Base-by-base conservation (phyloP, 2,329 filamentous ascomycete species). In the Aspergillus fischeri region DNA sequence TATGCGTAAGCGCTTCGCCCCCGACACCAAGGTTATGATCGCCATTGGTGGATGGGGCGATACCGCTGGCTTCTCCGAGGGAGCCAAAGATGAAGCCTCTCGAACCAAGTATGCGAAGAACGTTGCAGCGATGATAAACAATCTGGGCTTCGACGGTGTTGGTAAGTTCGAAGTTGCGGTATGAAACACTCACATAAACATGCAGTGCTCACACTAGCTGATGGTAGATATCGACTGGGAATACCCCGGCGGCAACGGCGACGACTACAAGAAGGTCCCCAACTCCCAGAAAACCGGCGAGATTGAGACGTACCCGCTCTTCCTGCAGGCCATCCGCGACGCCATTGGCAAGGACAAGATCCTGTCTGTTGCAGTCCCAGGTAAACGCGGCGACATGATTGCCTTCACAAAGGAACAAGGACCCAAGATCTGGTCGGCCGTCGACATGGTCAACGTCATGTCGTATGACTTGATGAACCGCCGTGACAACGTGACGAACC, bases 21-120 rank as follows among this genome's bases (percentile, higher is more conserved):
- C 79, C 0, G 77, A 77, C 27, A 86, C 86, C 21, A 86, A 88
- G 63, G 73, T 91, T 24, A 81, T 88, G 75, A 80, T 91, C 41
- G 87, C 89, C 21, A 84, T 92, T 60, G 89, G 89, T 10, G 89
- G 88, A 53, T 92, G 89, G 88, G 88, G 87, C 0, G 86, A 90
- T 58, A 86, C 82, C 0, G 69, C 72, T 6, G 88, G 87, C 0
- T 91, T 90, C 65, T 80, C 81, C 0, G 70, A 45, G 1, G 87
- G 81, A 0, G 83, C 85, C 1, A 78, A 76, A 52, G 78, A 79
- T 3, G 77, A 81, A 1, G 63, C 71, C 8, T 81, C 79, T 1
- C 81, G 86, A 17, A 75, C 78, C 58, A 74, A 73, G 7, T 92
- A 88, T 73, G 86, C 87, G 1, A 76, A 77, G 48, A 89, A 89